Evolutionary conservation across 164 flowering plant genomes (phyloP).

Genomic region (Taxillus chinensis): DNA sequence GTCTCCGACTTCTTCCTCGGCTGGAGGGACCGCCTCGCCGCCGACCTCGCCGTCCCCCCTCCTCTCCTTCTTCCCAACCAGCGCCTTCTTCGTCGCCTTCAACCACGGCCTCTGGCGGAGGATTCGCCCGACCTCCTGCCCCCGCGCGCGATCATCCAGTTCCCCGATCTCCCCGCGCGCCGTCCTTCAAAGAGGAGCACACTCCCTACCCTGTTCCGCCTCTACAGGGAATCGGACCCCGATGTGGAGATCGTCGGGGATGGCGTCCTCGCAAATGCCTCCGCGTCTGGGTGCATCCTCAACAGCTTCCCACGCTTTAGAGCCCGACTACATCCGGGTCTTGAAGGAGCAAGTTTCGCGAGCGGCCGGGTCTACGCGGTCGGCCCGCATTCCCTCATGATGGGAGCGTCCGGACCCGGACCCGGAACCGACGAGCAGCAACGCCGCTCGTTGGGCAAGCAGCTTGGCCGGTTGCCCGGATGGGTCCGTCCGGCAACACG

Average conservation of each 20-base stretch:
- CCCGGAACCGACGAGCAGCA: not conserved
- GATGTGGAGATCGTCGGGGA: conserved; percentile 19
- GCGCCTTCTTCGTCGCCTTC: conserved; percentile 11
- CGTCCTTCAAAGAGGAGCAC: conserved; percentile 13
- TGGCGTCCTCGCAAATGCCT: conserved; percentile 17
- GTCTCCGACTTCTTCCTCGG: conserved; percentile 56
- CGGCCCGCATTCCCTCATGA: conserved; percentile 28
- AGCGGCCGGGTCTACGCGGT: conserved; percentile 24
- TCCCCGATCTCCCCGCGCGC: conserved; percentile 25
- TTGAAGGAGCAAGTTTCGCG: conserved; percentile 7
- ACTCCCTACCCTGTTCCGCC: conserved; percentile 21
- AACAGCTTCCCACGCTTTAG: conserved; percentile 29
- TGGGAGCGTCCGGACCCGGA: not conserved
- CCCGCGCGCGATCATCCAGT: conserved; percentile 13
- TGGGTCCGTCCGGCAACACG: conserved; percentile 28
- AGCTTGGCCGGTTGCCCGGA: conserved; percentile 33
- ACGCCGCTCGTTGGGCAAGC: conserved; percentile 1
- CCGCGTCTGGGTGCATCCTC: conserved; percentile 30
- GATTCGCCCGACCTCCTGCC: not conserved
- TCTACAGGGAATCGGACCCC: conserved; percentile 21
- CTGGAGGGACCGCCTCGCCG: conserved; percentile 32
- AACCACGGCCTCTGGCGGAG: conserved; percentile 9
- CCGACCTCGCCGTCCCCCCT: conserved; percentile 23
- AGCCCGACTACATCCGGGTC: conserved; percentile 14
- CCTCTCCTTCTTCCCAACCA: conserved; percentile 26